Conservation (phyloP, 371 early-diverging fungal genomes). For the Basidiobolus meristosporus region DNA sequence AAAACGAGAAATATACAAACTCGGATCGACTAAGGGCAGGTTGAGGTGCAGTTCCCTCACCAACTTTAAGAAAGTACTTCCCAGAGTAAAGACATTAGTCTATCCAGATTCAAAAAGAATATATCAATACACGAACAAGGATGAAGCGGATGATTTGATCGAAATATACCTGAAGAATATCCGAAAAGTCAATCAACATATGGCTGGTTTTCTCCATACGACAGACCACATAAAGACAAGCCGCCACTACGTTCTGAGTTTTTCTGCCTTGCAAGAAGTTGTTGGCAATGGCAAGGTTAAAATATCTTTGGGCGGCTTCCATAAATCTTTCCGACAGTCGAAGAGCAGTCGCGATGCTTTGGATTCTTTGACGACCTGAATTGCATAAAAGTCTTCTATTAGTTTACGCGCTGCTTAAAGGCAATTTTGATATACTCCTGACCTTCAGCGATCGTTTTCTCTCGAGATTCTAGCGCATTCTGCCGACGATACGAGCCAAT, state of each 20-base stretch:
- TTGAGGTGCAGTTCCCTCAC: constrained; percentile 47
- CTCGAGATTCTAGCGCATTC: constrained; percentile 16
- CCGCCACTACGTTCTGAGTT: constrained; percentile 72
- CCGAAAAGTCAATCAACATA: constrained; percentile 98
- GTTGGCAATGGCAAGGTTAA: constrained; percentile 78
- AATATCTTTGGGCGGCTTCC: constrained; percentile 82
- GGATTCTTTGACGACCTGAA: constrained; percentile 34
- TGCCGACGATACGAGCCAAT: constrained; percentile 8
- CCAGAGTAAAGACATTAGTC: constrained; percentile 87
- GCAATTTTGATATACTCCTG: not conserved
- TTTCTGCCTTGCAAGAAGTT: constrained; percentile 89
- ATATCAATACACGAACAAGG: too few relatives aligned
- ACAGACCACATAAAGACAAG: constrained; percentile 95
- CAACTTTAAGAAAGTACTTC: constrained; percentile 79
- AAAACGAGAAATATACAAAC: constrained; percentile 90
- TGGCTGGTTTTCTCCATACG: constrained; percentile 76
- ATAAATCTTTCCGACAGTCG: constrained; percentile 55
- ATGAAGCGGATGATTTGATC: not conserved
- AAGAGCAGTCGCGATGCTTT: constrained; percentile 41
- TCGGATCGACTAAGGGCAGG: constrained; percentile 91
- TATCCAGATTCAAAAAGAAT: constrained; percentile 3
- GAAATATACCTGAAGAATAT: constrained; percentile 49
- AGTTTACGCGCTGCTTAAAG: constrained; percentile 5
- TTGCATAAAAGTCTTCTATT: constrained; percentile 7
- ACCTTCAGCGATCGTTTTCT: constrained; percentile 15